Base-by-base conservation (phyloP, 352 stramenopile species). In the Phytophthora colocasiae region DNA sequence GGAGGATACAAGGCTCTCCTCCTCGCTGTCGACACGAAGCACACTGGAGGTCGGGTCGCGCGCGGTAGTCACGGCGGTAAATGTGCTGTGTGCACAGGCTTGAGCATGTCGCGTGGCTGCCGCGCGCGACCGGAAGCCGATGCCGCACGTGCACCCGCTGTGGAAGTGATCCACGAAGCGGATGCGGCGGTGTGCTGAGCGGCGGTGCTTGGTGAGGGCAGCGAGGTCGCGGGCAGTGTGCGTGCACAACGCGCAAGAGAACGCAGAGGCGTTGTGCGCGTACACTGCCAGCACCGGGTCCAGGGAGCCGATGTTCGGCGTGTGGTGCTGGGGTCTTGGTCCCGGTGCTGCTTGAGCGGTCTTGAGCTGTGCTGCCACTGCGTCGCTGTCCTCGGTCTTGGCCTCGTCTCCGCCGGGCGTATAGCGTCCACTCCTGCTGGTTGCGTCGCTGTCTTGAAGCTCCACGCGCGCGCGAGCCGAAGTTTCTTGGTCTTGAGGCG, bases 231-330 rank as follows among this genome's bases (percentile, higher is more conserved):
- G n/a, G 0, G 19, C 6, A 7, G 48, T 31, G 31, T 56, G 22
- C 48, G 11, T 10, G 17, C 55, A 63, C 55, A 55, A 38, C 45
- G 43, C 45, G 55, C 36, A 63, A 10, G 1, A 8, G 24, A 63
- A 63, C 29, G 45, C 31, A 6, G 55, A 15, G 4, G 44, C 45
- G 55, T 63, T 55, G 45, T 63, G 55, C 1, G 55, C 55, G 55
- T 56, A 63, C 55, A 63, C 55, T n/a, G 55, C 31, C 3, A 49
- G 34, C 44, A 55, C 44, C 8, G 55, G 22, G 11, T 49, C 44
- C 19, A 12, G 6, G n/a, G 14, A 4, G 14, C 19, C 17, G 40
- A 3, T 5, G 4, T 15, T 6, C 40, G 27, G 27, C 27, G 5
- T 7, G 4, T 40, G 27, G 31, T 22, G 22, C 2, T 22, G n/a